Conservation (phyloP, 805 yeast species). For the Yarrowia deformans region DNA sequence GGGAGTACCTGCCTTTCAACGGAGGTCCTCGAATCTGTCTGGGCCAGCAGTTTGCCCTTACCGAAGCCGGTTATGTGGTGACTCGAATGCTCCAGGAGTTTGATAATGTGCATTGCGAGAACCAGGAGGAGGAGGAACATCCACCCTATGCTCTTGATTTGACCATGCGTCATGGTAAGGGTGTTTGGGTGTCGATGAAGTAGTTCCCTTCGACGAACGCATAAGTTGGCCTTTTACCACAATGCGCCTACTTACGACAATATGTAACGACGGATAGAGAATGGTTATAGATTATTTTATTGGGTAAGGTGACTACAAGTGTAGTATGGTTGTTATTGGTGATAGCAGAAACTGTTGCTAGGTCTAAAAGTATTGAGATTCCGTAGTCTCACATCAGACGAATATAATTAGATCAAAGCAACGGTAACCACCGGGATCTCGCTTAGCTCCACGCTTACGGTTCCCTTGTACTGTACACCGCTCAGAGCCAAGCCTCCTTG, state of each 20-base stretch:
- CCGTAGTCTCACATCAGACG: too few relatives aligned
- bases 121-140: conserved; percentile 26
- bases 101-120: conserved; percentile 14
- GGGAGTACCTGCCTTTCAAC: conserved; percentile 62
- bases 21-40: conserved; percentile 65
- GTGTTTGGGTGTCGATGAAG: conserved; percentile 19
- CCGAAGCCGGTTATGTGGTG: conserved; percentile 59
- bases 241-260: too few relatives aligned
- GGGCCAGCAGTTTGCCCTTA: conserved; percentile 64
- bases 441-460: too few relatives aligned
- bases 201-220: not conserved
- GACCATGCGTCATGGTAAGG: conserved; percentile 26
- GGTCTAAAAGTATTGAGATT: too few relatives aligned
- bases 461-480: too few relatives aligned
- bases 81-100: conserved; percentile 52
- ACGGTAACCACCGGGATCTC: too few relatives aligned
- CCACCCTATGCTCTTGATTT: conserved; percentile 20
- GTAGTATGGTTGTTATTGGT: too few relatives aligned
- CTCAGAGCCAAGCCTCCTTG: too few relatives aligned
- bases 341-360: too few relatives aligned
- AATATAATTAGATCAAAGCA: too few relatives aligned
- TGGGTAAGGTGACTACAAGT: not conserved
- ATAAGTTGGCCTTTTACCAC: too few relatives aligned
- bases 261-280: not conserved
- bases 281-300: conserved; percentile 3